These are phyloP conservation scores for Fimicolochytrium jonesii DNA, from an alignment of 192 early-diverging fungal genomes.

Conservation along the genomic window DNA sequence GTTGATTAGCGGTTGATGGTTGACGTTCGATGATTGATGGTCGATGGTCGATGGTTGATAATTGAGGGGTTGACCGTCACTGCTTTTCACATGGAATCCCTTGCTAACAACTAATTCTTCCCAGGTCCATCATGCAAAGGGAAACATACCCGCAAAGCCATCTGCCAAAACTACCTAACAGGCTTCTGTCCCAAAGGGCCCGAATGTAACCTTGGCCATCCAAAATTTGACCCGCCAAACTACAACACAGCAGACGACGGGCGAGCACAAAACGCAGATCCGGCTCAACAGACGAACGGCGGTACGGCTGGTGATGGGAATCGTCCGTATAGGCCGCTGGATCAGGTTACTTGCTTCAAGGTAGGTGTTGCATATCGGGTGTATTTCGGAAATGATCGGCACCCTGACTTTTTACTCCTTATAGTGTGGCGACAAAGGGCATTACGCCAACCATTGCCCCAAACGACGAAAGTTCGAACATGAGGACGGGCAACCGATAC, in stretches of 20 bases:
- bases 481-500: too few species aligned
- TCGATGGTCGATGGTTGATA: too few species aligned
- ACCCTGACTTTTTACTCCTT: too few species aligned
- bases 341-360: constrained; percentile 27
- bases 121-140: too few species aligned
- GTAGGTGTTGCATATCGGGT: constrained; percentile 10
- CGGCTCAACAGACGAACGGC: constrained; percentile 38
- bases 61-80: too few species aligned
- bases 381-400: too few species aligned
- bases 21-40: too few species aligned
- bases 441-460: constrained; percentile 79
- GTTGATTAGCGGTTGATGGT: too few species aligned
- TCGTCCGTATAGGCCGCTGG: constrained; percentile 13
- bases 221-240: constrained; percentile 76
- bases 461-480: constrained; percentile 24
- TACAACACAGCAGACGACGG: constrained; percentile 26
- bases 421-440: constrained; percentile 78
- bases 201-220: constrained; percentile 87
- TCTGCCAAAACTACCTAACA: constrained; percentile 85
- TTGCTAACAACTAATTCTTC: too few species aligned
- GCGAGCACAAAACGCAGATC: background rate
- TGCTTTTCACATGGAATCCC: too few species aligned
- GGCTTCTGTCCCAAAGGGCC: constrained; percentile 94
- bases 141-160: constrained; percentile 83
- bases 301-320: background rate